Evolutionary conservation across 768 basidiomycete species (phyloP), one percentile per base, ranked within the genome.

Genomic region (Kwoniella botswanensis): DNA sequence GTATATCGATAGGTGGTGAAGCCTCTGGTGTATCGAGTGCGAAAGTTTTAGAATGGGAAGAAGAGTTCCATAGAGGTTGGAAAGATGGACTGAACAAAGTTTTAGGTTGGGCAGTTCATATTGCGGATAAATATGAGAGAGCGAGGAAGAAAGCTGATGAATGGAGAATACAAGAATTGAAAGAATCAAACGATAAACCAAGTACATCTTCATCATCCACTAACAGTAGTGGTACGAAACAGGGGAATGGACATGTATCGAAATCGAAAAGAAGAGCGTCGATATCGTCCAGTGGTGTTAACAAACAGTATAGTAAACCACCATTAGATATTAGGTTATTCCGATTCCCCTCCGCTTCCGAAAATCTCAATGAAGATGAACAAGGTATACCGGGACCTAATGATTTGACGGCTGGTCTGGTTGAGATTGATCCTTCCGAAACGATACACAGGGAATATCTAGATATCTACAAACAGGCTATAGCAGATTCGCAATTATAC

Each of bases 1-100:
- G 81, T 2, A 53, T 84, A 17, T 80, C 72, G 4, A 74, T 84
- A 43, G 84, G 84, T 50, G 84, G 83, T 0, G 83, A 84, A 65
- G 78, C 79, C 9, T 66, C 70, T 10, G 55, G 63, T 4, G 52
- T 84, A 3, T 65, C 76, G 2, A 22, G 66, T 11, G 41, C 63
- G 3, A 68, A 77, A 55, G 69, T 78, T n/a, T 42, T 54, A 17
- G 75, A 79, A 29, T 84, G 84, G 84, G 75, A 79, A 22, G 54
- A 62, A 2, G 72, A 80, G 44, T 84, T 83, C 35, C 76, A 83
- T 21, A 42, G 59, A 10, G 83, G 82, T 3, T 84, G 83, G 83
- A 74, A 68, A 54, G 81, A 82, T 15, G 81, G 82, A 7, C 43
- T 83, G 58, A 77, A 62, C 41, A 79, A 79, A 57, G 58, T 81